These are phyloP conservation scores for Cladosporium sp. DNA, from an alignment of 2,329 filamentous ascomycete genomes.

Conservation along the genomic window DNA sequence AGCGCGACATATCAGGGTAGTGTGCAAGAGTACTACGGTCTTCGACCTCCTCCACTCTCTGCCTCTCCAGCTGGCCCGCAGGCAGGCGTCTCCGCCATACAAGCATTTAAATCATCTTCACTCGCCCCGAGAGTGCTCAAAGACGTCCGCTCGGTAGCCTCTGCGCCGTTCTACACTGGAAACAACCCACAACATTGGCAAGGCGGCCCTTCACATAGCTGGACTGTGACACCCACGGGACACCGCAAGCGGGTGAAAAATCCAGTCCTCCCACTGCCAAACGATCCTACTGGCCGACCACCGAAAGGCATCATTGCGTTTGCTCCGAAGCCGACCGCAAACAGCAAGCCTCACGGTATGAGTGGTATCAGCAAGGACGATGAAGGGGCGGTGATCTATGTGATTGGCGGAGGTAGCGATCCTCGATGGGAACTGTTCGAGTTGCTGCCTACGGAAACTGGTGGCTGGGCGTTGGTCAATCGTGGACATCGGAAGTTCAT, in stretches of 20 bases:
- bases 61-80: constrained; percentile 26
- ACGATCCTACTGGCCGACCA: constrained; percentile 58
- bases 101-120: constrained; percentile 33
- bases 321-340: constrained; percentile 38
- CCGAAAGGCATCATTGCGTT: constrained; percentile 86
- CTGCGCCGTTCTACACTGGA: constrained; percentile 77
- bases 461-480: constrained; percentile 31
- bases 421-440: constrained; percentile 39
- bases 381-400: constrained; percentile 31
- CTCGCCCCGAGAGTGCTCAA: constrained; percentile 78
- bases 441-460: constrained; percentile 26
- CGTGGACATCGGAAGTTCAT: constrained; percentile 37
- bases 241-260: constrained; percentile 33
- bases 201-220: constrained; percentile 29
- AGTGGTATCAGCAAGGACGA: constrained; percentile 23
- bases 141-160: constrained; percentile 84
- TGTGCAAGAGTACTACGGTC: constrained; percentile 37
- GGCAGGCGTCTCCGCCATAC: constrained; percentile 28
- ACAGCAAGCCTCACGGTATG: constrained; percentile 18
- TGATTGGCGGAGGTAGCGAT: constrained; percentile 38
- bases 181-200: constrained; percentile 53
- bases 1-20: constrained; percentile 32
- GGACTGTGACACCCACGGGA: constrained; percentile 40
- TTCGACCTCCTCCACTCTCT: constrained; percentile 32
- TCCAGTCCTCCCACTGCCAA: constrained; percentile 49